Percentiles rank a stretch among this genome's conserved stretches.
Evolutionary conservation across 345 rosid genomes (phyloP).

Genomic region (Angophora floribunda): DNA sequence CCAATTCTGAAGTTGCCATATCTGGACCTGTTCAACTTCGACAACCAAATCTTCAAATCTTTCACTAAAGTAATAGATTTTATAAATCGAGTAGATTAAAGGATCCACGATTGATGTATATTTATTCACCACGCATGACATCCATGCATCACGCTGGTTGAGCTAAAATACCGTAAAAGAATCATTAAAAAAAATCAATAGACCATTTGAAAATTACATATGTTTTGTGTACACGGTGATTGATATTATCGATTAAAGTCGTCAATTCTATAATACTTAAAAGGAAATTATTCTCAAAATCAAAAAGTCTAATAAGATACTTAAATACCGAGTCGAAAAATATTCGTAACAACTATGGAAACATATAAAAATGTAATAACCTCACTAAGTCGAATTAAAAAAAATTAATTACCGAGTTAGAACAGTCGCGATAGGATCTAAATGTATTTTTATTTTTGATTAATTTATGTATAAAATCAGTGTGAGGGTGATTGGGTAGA

Average conservation of each 20-base stretch:
- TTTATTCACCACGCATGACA: background rate
- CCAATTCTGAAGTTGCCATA: background rate
- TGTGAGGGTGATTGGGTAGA: background rate
- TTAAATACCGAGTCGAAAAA: background rate
- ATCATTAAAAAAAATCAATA: background rate
- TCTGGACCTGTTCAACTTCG: background rate
- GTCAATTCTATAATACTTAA: background rate
- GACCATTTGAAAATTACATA: background rate
- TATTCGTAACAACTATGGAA: background rate
- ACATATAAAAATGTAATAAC: background rate
- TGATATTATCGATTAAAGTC: background rate
- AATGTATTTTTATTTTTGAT: background rate
- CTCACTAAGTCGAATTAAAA: background rate
- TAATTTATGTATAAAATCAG: background rate
- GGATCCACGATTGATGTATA: accelerated
- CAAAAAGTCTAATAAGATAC: accelerated
- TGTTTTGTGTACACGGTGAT: accelerated
- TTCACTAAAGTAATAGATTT: background rate
- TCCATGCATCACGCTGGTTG: background rate
- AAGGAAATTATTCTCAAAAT: background rate
- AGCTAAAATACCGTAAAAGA: background rate
- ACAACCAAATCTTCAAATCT: background rate
- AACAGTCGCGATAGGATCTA: background rate
- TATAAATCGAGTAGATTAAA: background rate
- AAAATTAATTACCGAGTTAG: background rate